Conservation (phyloP, 139 green algal species). For the Volvox africanus region DNA sequence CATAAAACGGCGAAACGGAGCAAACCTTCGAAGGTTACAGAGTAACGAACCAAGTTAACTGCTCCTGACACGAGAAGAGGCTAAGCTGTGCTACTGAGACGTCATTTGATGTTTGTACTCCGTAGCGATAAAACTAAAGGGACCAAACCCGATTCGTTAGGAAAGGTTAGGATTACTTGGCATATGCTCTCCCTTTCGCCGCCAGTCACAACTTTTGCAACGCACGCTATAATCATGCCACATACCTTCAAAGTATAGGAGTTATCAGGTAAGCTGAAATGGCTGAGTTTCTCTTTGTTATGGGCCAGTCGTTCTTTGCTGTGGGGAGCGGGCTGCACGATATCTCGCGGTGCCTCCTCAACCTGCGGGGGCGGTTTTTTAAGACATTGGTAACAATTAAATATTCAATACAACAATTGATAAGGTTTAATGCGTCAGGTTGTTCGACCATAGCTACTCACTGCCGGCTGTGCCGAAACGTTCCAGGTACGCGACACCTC, state of each 20-base stretch:
- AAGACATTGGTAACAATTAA: no score
- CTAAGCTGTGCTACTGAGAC: background rate
- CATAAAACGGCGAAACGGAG: background rate
- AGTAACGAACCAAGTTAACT: background rate
- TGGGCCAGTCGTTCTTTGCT: background rate
- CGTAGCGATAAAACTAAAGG: no score
- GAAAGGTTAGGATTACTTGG: background rate
- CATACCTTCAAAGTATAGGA: background rate
- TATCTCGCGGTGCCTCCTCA: background rate
- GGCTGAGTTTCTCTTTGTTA: background rate
- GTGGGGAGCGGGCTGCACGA: background rate
- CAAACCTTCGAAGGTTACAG: background rate
- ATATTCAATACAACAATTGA: no score
- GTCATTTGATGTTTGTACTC: no score
- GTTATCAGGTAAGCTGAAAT: background rate
- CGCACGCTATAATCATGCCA: background rate
- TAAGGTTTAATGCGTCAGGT: no score
- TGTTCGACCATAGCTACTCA: background rate
- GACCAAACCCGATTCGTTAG: no score
- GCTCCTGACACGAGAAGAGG: background rate
- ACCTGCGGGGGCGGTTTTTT: background rate
- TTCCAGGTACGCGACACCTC: background rate
- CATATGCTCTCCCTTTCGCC: conserved; percentile 5
- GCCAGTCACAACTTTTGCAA: background rate
- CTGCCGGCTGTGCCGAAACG: background rate